Conservation (phyloP, 2,329 filamentous ascomycete genomes). For the Ophiocordyceps camponoti-leonardi region DNA sequence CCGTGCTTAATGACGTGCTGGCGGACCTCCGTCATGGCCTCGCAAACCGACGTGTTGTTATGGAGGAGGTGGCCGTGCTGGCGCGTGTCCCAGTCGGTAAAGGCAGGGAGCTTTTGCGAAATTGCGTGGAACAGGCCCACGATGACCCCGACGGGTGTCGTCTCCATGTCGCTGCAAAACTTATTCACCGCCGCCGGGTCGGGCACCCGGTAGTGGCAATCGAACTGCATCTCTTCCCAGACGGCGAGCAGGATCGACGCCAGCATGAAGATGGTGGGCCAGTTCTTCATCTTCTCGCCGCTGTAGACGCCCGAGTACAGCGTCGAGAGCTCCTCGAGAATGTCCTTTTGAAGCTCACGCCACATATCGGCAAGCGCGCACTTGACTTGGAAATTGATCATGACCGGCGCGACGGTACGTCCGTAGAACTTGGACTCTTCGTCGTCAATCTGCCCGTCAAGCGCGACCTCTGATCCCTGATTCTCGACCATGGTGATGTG, state of each 20-base stretch:
- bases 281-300: constrained; percentile 94
- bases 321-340: constrained; percentile 78
- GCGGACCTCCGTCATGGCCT: constrained; percentile 90
- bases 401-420: constrained; percentile 83
- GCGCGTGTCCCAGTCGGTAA: constrained; percentile 84
- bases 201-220: constrained; percentile 87
- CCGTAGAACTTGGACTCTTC: constrained; percentile 75
- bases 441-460: constrained; percentile 73
- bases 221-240: constrained; percentile 98
- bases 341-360: constrained; percentile 92
- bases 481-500: constrained; percentile 93
- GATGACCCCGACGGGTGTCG: constrained; percentile 86
- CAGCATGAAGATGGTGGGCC: constrained; percentile 97
- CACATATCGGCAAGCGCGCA: constrained; percentile 94
- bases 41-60: constrained; percentile 83
- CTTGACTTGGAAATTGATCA: constrained; percentile 99
- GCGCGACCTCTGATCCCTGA: constrained; percentile 58
- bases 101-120: constrained; percentile 83
- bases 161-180: constrained; percentile 95
- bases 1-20: constrained; percentile 87
- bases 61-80: constrained; percentile 83
- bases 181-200: constrained; percentile 74
- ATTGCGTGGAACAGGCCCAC: constrained; percentile 95
- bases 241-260: constrained; percentile 84
- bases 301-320: constrained; percentile 97